These are phyloP conservation scores for Aspergillus sp. DNA, from an alignment of 2,329 filamentous ascomycete species.

Conservation along the genomic window DNA sequence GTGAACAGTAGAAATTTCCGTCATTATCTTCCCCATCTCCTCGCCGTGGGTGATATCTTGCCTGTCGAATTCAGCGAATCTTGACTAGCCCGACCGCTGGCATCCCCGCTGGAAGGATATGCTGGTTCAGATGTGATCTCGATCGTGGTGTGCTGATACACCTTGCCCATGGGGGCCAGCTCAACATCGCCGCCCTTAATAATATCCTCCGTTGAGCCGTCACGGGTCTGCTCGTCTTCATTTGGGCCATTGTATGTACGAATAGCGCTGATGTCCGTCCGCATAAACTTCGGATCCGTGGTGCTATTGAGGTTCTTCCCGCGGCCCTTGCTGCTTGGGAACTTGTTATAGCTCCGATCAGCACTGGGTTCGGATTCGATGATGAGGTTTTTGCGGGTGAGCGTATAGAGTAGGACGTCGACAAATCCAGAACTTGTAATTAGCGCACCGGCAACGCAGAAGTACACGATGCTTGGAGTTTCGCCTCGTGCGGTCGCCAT, in stretches of 20 bases:
- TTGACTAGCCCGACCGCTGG: conserved; percentile 29
- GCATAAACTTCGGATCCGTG: conserved; percentile 24
- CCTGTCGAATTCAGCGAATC: conserved; percentile 19
- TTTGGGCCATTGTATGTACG: conserved; percentile 17
- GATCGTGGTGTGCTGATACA: conserved; percentile 47
- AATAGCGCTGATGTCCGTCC: conserved; percentile 22
- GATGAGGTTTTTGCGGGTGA: conserved; percentile 57
- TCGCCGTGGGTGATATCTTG: conserved; percentile 11
- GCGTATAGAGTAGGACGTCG: conserved; percentile 58
- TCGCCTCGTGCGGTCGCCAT: conserved; percentile 41
- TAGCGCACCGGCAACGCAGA: conserved; percentile 55
- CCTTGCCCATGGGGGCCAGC: conserved; percentile 36
- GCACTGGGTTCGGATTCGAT: conserved; percentile 49
- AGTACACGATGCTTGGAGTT: conserved; percentile 40
- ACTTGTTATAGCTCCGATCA: conserved; percentile 34
- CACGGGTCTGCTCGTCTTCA: conserved; percentile 27
- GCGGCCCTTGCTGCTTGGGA: conserved; percentile 27
- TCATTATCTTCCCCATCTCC: conserved; percentile 26
- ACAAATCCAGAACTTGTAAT: conserved; percentile 61
- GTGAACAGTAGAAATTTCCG: background rate
- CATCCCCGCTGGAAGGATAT: conserved; percentile 20
- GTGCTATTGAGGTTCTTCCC: conserved; percentile 33
- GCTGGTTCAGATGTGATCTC: conserved; percentile 41
- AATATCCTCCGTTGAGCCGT: conserved; percentile 49
- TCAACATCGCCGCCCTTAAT: conserved; percentile 32